Evolutionary conservation across 1,284 basidiomycete species (phyloP), one percentile per base, ranked within the genome.

Genomic region (Microbotryomycetes sp.): DNA sequence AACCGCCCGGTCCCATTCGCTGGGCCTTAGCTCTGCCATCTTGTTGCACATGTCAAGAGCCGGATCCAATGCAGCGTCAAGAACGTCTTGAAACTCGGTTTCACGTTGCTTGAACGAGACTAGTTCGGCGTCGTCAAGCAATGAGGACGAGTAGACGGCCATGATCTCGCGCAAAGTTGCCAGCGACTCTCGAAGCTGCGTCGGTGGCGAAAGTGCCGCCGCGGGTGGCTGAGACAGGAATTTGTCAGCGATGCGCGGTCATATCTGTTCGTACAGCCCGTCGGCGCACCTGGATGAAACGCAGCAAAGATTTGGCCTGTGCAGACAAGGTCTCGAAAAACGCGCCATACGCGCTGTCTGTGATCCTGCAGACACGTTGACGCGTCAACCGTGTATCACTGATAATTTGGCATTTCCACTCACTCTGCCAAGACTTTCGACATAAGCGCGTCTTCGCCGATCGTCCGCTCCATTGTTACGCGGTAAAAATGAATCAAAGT

Each of bases 401-500:
- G 29, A 2, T 52, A 21, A 54, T 49, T 5, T 23, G 4, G 45
- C 30, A 30, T 41, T 13, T 2, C 21, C 31, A 76, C 86, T 60
- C 71, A 93, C 89, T 97, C 91, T 69, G 84, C 80, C 21, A 98
- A 77, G 0, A 88, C 87, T 62, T 79, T 81, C 3, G 86, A 88
- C 60, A 97, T 78, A 29, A 87, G 69, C 0, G 93, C 90, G 6
- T 87, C 79, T 13, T 82, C 80, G 1, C 94, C 93, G 53, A 97
- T 86, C 0, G 93, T 97, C 61, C 88, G 82, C 55, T 84, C 81
- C 91, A 98, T 96, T 0, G 91, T 97, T 23, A 89, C 76, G 73
- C 86, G 80, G 75, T 97, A 98, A 74, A 97, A 98, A 68, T 94
- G 88, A 3, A 98, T 77, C n/a, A 97, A 79, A 70, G 92, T 96